Evolutionary conservation across 352 stramenopile species (phyloP).

Genomic region (Salisapilia sapeloensis): DNA sequence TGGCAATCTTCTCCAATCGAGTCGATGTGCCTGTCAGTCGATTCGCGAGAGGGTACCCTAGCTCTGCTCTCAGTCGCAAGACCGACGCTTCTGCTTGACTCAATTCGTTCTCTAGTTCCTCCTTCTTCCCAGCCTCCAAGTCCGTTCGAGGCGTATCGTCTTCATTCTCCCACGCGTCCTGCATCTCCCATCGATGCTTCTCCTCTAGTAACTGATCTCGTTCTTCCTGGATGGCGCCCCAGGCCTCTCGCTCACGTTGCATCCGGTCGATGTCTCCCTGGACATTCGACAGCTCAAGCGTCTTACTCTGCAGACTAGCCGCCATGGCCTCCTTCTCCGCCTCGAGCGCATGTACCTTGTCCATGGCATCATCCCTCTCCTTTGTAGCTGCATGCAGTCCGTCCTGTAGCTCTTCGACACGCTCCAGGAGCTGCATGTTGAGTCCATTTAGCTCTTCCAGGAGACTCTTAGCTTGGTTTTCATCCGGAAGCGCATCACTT

Average conservation of each 20-base stretch:
- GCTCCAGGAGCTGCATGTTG: slow-evolving; percentile 71
- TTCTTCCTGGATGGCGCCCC: slow-evolving; percentile 63
- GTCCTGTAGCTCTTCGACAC: too few relatives aligned
- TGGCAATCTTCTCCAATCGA: slow-evolving; percentile 50
- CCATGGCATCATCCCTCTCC: too few relatives aligned
- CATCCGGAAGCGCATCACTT: slow-evolving; percentile 10
- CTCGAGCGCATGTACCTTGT: too few relatives aligned
- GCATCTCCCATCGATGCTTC: slow-evolving; percentile 75
- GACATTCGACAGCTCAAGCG: too few relatives aligned
- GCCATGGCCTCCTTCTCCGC: too few relatives aligned
- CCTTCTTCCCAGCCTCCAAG: slow-evolving; percentile 24
- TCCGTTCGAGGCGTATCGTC: slow-evolving; percentile 10
- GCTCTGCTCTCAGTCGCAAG: slow-evolving; percentile 45
- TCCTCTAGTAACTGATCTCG: slow-evolving; percentile 61
- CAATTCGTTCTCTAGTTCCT: slow-evolving; percentile 47
- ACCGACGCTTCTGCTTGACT: slow-evolving; percentile 50
- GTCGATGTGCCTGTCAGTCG: slow-evolving; percentile 55
- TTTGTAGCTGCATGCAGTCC: too few relatives aligned
- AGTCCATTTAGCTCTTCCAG: slow-evolving; percentile 69
- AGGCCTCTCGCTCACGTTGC: slow-evolving; percentile 53
- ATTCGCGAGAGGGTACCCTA: slow-evolving; percentile 62
- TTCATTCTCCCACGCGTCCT: slow-evolving; percentile 18
- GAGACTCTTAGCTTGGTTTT: slow-evolving; percentile 41
- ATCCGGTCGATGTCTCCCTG: slow-evolving; percentile 23
- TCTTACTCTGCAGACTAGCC: too few relatives aligned